These are phyloP conservation scores for Grosmannia clavigera DNA, from an alignment of 2,329 filamentous ascomycete species.

Conservation along the genomic window DNA sequence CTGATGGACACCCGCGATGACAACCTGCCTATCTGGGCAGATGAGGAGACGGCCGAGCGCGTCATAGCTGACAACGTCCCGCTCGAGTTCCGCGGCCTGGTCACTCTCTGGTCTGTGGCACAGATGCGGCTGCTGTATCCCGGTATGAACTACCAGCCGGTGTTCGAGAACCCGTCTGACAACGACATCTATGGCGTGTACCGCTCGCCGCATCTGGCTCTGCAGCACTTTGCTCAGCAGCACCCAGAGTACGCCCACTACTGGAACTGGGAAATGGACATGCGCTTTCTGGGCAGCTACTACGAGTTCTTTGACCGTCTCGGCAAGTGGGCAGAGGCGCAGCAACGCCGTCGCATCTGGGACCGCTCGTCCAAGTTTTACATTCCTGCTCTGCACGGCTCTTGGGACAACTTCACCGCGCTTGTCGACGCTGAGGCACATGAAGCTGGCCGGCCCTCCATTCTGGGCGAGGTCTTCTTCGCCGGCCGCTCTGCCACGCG, in stretches of 20 bases:
- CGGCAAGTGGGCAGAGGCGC: slow-evolving; percentile 51
- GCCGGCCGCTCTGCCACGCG: slow-evolving; percentile 32
- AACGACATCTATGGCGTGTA: slow-evolving; percentile 57
- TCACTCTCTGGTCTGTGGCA: slow-evolving; percentile 71
- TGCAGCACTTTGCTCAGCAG: slow-evolving; percentile 51
- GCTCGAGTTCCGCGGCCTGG: slow-evolving; percentile 65
- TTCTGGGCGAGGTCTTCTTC: slow-evolving; percentile 57
- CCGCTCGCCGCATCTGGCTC: slow-evolving; percentile 48
- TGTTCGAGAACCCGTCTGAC: slow-evolving; percentile 40
- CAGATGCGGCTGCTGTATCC: slow-evolving; percentile 73
- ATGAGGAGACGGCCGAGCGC: slow-evolving; percentile 58
- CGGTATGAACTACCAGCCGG: slow-evolving; percentile 56
- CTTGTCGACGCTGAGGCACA: slow-evolving; percentile 51
- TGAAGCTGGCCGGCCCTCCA: slow-evolving; percentile 34
- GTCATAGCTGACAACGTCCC: slow-evolving; percentile 59
- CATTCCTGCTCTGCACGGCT: slow-evolving; percentile 55
- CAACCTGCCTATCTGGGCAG: slow-evolving; percentile 68
- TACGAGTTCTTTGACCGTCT: slow-evolving; percentile 64
- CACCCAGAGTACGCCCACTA: slow-evolving; percentile 55
- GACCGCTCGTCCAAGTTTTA: slow-evolving; percentile 69
- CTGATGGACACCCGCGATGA: slow-evolving; percentile 75
- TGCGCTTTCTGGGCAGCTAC: slow-evolving; percentile 51
- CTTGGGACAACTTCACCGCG: slow-evolving; percentile 58
- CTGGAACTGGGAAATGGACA: slow-evolving; percentile 63
- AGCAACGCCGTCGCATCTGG: slow-evolving; percentile 63